phyloP scores from a whole-genome alignment of 2,329 filamentous ascomycete genomes.

The Ilyonectria sp. region DNA sequence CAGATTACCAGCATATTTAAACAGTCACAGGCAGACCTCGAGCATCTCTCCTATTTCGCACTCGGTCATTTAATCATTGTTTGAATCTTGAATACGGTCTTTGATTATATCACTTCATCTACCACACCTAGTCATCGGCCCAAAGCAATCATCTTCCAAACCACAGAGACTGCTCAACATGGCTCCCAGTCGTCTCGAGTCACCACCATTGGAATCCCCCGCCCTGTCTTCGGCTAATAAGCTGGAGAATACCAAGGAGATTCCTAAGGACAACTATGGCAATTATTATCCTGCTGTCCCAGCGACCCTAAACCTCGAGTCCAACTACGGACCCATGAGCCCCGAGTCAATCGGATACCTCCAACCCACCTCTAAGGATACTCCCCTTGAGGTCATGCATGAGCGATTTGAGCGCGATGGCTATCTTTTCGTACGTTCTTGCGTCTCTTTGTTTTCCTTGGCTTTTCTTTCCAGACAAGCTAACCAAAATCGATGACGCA shows the following conservation, averaged over 20 bases:
- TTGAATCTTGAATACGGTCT: not conserved
- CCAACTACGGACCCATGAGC: conserved; percentile 25
- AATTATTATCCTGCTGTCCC: conserved; percentile 16
- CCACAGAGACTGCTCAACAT: conserved; percentile 1
- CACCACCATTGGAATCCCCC: not conserved
- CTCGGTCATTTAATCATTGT: not conserved
- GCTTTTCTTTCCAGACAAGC: not conserved
- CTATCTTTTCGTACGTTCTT: conserved; percentile 30
- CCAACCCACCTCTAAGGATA: conserved; percentile 27
- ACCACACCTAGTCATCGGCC: not conserved
- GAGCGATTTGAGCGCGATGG: conserved; percentile 32
- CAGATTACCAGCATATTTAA: not conserved
- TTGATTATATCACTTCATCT: not conserved
- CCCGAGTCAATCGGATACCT: conserved; percentile 30
- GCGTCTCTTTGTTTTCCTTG: not conserved
- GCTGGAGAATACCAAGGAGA: conserved; percentile 2
- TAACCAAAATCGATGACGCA: not conserved
- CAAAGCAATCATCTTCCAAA: not conserved
- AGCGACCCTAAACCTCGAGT: conserved; percentile 17
- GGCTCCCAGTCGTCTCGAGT: conserved; percentile 22
- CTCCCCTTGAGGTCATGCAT: conserved; percentile 30
- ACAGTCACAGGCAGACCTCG: not conserved
- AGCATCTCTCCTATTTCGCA: not conserved
- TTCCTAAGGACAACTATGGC: conserved; percentile 15
- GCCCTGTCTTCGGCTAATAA: not conserved